Percentiles rank a stretch among this genome's conserved stretches.
phyloP scores from a whole-genome alignment of 768 basidiomycete species.

The Psilocybe tampanensis region DNA sequence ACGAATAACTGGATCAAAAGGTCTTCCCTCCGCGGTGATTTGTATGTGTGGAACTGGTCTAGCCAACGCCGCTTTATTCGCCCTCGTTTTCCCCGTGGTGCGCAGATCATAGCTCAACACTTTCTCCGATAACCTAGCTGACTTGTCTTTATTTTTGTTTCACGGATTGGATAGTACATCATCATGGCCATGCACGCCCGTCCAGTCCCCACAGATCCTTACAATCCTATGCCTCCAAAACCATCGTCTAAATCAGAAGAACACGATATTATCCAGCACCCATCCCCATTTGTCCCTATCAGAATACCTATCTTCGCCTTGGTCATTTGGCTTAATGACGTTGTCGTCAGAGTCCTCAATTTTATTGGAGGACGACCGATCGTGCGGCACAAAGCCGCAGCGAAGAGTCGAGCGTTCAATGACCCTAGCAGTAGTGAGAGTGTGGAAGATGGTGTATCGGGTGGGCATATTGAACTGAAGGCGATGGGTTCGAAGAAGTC shows the following conservation, averaged over 20 bases:
- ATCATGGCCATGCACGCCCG: conserved; percentile 82
- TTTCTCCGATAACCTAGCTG: conserved; percentile 3
- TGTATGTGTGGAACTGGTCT: conserved; percentile 76
- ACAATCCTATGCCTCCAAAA: conserved; percentile 49
- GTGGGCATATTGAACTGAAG: conserved; percentile 29
- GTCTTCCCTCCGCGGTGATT: conserved; percentile 69
- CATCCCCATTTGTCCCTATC: conserved; percentile 79
- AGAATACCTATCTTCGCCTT: conserved; percentile 75
- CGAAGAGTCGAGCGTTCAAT: conserved; percentile 36
- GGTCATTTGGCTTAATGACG: conserved; percentile 77
- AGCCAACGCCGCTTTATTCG: conserved; percentile 83
- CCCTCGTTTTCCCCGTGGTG: conserved; percentile 79
- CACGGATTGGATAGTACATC: conserved; percentile 58
- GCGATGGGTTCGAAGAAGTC: conserved; percentile 9
- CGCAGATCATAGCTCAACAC: conserved; percentile 25
- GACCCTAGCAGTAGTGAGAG: conserved; percentile 49
- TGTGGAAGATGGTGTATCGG: conserved; percentile 56
- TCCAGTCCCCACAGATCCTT: conserved; percentile 77
- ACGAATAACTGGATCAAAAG: conserved; percentile 40
- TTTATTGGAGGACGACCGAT: conserved; percentile 44
- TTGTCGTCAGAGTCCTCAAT: conserved; percentile 63
- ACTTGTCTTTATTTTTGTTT: neutral
- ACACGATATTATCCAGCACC: conserved; percentile 53
- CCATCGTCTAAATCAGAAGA: conserved; percentile 26
- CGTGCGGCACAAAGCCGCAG: conserved; percentile 15